Evolutionary conservation across 1,139 yeast species (phyloP), one percentile per base, ranked within the genome.

Genomic region (Suhomyces guaymorum): DNA sequence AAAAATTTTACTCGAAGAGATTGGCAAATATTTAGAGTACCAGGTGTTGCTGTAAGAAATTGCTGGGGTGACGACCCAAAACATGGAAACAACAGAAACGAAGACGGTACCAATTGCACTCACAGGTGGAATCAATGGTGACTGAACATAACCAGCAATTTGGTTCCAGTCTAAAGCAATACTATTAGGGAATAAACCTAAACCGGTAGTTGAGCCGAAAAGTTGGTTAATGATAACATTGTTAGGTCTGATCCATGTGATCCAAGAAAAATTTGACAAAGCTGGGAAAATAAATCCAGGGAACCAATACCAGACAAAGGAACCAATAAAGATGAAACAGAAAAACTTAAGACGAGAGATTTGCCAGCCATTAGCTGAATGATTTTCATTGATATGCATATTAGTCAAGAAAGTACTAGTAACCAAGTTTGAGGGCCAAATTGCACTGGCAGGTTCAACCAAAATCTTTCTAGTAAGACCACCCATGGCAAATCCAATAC

Each of bases 91-190:
- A 35, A 55, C 44, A 15, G 53, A 55, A 22, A 34, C 32, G 39
- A 72, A 61, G 41, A 75, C 67, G 46, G 82, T 79, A 24, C 71
- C 64, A 37, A 75, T 60, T 13, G 82, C 74, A 34, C 74, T 63
- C 32, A 80, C 76, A 19, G 90, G 89, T 7, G 87, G 83, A 46
- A 80, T 71, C 50, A 83, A 68, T 8, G 90, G 87, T 15, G 83
- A 74, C 11, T 81, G 79, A 41, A 77, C 60, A 57, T 74, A 77
- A 34, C 80, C 83, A 24, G 71, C 62, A 32, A 69, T 59, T 51
- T 68, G 74, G 48, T 65, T 67, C 73, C 73, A 68, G 49, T 62
- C 69, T 42, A 64, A 61, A 8, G 56, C 54, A 2, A 76, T 61
- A 32, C 32, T 32, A 33, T 76, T 54, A 15, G 89, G 89, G 51